Percentiles rank a stretch among this genome's conserved stretches.
Conservation (phyloP, 2,329 filamentous ascomycete genomes). For the Fusarium tricinctum region DNA sequence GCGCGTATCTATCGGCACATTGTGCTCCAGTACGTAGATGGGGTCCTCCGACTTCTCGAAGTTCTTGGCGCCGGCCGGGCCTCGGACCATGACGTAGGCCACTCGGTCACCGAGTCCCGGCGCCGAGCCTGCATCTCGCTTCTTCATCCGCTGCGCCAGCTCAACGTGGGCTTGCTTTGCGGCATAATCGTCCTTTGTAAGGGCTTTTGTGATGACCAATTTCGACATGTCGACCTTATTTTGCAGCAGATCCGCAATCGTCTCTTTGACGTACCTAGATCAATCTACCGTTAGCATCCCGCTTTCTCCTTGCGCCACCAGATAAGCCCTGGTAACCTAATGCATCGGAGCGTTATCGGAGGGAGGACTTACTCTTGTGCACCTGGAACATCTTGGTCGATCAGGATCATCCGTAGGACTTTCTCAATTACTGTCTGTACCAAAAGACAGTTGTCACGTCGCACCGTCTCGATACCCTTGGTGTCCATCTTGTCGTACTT, state of each 20-base stretch:
- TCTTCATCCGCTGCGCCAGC: slow-evolving; percentile 95
- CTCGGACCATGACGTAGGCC: slow-evolving; percentile 97
- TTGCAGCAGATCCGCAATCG: slow-evolving; percentile 92
- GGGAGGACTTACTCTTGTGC: slow-evolving; percentile 84
- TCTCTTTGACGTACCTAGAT: slow-evolving; percentile 91
- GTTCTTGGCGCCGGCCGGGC: slow-evolving; percentile 88
- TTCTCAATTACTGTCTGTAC: slow-evolving; percentile 99
- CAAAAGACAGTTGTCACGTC: slow-evolving; percentile 93
- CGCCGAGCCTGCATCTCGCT: slow-evolving; percentile 94
- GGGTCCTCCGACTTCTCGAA: slow-evolving; percentile 98
- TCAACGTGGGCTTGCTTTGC: slow-evolving; percentile 97
- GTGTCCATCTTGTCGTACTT: slow-evolving; percentile 99
- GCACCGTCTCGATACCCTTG: slow-evolving; percentile 98
- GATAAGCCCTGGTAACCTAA: slow-evolving; percentile 25
- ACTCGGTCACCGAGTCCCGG: slow-evolving; percentile 95
- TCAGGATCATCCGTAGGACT: slow-evolving; percentile 93
- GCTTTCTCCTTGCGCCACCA: slow-evolving; percentile 9
- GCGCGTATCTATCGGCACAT: slow-evolving; percentile 96
- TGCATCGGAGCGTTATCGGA: slow-evolving; percentile 16
- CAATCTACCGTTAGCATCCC: slow-evolving; percentile 55
- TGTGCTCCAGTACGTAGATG: slow-evolving; percentile 96
- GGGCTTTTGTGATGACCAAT: slow-evolving; percentile 96
- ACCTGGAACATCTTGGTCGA: slow-evolving; percentile 89
- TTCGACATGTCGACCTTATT: slow-evolving; percentile 99
- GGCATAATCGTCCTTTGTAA: slow-evolving; percentile 90